Evolutionary conservation across 208 protist genomes (phyloP).

Genomic region (Leishmania tropica): DNA sequence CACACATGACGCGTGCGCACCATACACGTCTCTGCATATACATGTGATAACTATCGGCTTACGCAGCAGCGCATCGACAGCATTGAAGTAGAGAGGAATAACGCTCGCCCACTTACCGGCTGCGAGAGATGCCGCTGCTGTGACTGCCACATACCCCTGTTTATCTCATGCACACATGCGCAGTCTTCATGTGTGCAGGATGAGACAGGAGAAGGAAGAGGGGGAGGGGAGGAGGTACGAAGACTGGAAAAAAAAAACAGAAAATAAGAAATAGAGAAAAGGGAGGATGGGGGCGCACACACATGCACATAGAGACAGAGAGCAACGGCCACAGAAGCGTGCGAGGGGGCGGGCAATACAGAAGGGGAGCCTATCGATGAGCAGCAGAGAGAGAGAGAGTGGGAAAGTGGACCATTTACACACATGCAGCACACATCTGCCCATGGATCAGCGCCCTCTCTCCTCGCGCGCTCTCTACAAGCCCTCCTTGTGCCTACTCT

Average conservation of each 20-base stretch:
- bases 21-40: not conserved
- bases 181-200: not conserved
- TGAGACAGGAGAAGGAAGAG: too few species aligned
- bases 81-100: not conserved
- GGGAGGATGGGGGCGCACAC: not conserved
- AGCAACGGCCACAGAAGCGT: not conserved
- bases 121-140: not conserved
- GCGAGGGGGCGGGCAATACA: not conserved
- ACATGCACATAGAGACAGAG: not conserved
- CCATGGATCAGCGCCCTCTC: not conserved
- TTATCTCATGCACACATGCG: not conserved
- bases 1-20: not conserved
- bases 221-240: too few species aligned
- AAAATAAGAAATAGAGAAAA: not conserved
- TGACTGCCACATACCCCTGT: not conserved
- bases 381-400: not conserved
- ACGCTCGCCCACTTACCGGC: not conserved
- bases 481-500: not conserved
- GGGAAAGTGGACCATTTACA: not conserved
- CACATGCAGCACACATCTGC: not conserved
- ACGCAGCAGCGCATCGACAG: not conserved
- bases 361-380: not conserved
- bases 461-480: not conserved
- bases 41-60: not conserved
- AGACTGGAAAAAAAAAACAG: too few species aligned